Percentiles rank a stretch among this genome's conserved stretches.
phyloP scores from a whole-genome alignment of 1,139 yeast species.

The Meyerozyma guilliermondii region DNA sequence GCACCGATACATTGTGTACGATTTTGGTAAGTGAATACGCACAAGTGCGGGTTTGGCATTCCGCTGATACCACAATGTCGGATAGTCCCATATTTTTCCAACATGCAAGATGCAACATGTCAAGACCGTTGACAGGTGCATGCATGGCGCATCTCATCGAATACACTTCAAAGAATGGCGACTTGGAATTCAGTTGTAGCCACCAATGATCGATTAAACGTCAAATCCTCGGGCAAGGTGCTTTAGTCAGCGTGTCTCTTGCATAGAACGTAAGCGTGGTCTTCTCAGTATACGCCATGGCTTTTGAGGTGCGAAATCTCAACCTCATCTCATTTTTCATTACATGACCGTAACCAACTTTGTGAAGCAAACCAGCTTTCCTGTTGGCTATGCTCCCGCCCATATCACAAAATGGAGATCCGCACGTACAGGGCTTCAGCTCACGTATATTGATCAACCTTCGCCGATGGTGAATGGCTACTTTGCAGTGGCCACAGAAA shows the following conservation, averaged over 20 bases:
- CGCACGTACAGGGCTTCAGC: slow-evolving; percentile 72
- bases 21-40: not conserved
- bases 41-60: not conserved
- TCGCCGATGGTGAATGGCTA: slow-evolving; percentile 91
- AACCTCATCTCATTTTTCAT: not conserved
- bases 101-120: not conserved
- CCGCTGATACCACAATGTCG: not conserved
- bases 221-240: too few relatives aligned
- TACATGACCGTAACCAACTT: slow-evolving; percentile 17
- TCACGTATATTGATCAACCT: slow-evolving; percentile 71
- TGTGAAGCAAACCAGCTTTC: slow-evolving; percentile 45
- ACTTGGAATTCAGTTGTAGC: not conserved
- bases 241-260: too few relatives aligned
- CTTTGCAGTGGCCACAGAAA: slow-evolving; percentile 94
- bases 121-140: not conserved
- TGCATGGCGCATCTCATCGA: not conserved
- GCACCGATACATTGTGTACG: not conserved
- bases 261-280: too few relatives aligned
- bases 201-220: not conserved
- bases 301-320: not conserved
- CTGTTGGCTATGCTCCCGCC: slow-evolving; percentile 61
- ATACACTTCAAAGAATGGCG: not conserved
- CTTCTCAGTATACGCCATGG: not conserved
- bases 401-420: slow-evolving; percentile 70
- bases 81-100: not conserved